Base-by-base conservation (phyloP, 164 flowering plant species). In the Buxus sempervirens region DNA sequence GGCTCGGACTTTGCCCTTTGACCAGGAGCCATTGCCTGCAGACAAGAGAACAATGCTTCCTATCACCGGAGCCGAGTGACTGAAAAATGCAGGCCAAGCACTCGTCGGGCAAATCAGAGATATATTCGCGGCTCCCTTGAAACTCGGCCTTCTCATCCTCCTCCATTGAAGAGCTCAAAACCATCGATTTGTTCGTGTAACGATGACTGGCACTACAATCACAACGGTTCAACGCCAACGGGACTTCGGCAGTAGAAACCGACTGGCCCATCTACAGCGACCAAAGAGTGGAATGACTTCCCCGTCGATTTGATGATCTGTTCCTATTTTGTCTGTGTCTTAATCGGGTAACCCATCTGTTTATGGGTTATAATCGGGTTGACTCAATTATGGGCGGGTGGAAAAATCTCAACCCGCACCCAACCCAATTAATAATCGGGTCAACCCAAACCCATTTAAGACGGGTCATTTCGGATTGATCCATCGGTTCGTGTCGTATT, bases 1-100 rank as follows among this genome's bases (percentile, higher is more conserved):
- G 83, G 66, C 80, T 81, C 25, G 85, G 89, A 73, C 81, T 77
- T 78, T 83, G 85, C 6, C 83, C 87, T 48, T 85, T 87, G 38
- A 85, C 64, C 51, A 22, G 49, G 21, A 83, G 69, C 89, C 87
- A 85, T 26, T 84, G 76, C 15, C 74, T 80, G 71, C 83, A 85
- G 13, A 85, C 87, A 22, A 80, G 70, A 1, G 89, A 85, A 68
- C 84, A 83, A 0, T 67, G 65, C 51, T 82, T 83, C 66, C 89
- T 80, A 66, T 85, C 89, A 8, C 60, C 68, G 65, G 85, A 45
- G 49, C 82, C 63, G 0, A 85, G 84, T n/a, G 68, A 82, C 67
- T 82, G 85, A 54, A 85, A 85, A 66, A 85, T 69, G 57, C 69
- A 69, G 28, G 89, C 85, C 57, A 85, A 65, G 36, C 85, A 82